Evolutionary conservation across 106 monocot genomes (phyloP), one percentile per base, ranked within the genome.

Genomic region (Dioscorea dumetorum): DNA sequence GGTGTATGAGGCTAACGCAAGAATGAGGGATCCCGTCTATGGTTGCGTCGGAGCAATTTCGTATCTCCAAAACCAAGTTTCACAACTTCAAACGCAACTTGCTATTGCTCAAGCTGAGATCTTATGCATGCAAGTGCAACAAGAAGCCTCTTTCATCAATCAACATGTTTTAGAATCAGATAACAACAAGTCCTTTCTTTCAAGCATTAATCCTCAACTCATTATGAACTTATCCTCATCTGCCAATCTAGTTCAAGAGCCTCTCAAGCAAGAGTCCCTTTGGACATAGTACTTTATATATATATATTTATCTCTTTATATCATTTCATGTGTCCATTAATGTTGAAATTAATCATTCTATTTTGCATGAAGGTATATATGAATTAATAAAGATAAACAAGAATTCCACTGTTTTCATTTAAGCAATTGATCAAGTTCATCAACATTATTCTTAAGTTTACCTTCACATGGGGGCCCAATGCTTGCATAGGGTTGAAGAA

Each of bases 1-100:
- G 0, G 94, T 94, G 1, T 94, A 94, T 67, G 94, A 94, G 67
- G 94, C 94, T 1, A 90, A 78, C 11, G 94, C 94, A 1, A 80
- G 93, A 41, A 66, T 80, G 79, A 74, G 89, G 41, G 86, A 93
- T 28, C 93, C 93, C 0, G 89, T 94, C 2, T 90, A 90, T 52
- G 90, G 94, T 20, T 90, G 87, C 52, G 87, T 87, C 11, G 94
- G 90, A 3, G 78, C 82, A 12, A 94, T 90, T 54, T 90, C 90
- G 2, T 87, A 76, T 73, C 80, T 90, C 8, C 94, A 90, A 61
- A 86, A 82, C 59, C 87, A 90, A 32, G 87, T 94, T 0, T 90
- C 94, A 20, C 90, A 94, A 58, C 80, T 94, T 16, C 90, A 90
- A 66, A 87, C 90, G 94, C 94, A 94, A 72, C 78, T 94, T 16